Percentiles rank a stretch among this genome's conserved stretches.
Conservation (phyloP, 148 eudicot species). For the Vaccinium vitisidaea region DNA sequence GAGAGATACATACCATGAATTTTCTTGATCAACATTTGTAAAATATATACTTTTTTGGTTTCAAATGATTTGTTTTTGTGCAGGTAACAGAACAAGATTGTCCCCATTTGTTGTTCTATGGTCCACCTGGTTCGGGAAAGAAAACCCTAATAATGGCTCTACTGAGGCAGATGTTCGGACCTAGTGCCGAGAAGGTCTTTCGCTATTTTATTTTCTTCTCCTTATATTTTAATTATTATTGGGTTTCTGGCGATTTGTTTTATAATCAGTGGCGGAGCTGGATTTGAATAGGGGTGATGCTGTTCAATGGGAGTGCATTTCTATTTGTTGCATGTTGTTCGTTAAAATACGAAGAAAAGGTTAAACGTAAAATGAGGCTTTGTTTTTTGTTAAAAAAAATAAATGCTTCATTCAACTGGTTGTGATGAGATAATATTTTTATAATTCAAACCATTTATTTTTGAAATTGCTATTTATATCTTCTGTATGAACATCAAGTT, state of each 20-base stretch:
- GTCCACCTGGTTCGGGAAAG: constrained; percentile 91
- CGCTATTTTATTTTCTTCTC: not conserved
- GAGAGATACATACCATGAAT: not conserved
- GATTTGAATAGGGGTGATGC: too few relatives aligned
- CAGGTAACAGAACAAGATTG: constrained; percentile 96
- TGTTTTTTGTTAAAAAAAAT: too few relatives aligned
- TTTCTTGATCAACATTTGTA: not conserved
- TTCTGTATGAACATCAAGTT: too few relatives aligned
- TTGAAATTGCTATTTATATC: too few relatives aligned
- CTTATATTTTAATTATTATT: not conserved
- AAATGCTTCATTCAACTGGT: too few relatives aligned
- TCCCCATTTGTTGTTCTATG: constrained; percentile 89
- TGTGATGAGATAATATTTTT: too few relatives aligned
- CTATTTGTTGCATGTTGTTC: too few relatives aligned
- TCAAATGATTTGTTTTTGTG: not conserved
- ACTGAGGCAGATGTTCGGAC: constrained; percentile 87
- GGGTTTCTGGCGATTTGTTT: not conserved
- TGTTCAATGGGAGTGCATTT: too few relatives aligned
- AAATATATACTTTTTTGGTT: not conserved
- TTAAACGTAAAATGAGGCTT: too few relatives aligned
- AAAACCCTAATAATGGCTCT: constrained; percentile 96
- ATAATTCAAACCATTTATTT: too few relatives aligned
- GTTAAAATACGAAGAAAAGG: too few relatives aligned
- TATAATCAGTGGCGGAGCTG: not conserved
- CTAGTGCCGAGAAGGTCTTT: constrained; percentile 82